Evolutionary conservation across 768 basidiomycete genomes (phyloP).

Genomic region (Rhodosporidiobolus odoratus): DNA sequence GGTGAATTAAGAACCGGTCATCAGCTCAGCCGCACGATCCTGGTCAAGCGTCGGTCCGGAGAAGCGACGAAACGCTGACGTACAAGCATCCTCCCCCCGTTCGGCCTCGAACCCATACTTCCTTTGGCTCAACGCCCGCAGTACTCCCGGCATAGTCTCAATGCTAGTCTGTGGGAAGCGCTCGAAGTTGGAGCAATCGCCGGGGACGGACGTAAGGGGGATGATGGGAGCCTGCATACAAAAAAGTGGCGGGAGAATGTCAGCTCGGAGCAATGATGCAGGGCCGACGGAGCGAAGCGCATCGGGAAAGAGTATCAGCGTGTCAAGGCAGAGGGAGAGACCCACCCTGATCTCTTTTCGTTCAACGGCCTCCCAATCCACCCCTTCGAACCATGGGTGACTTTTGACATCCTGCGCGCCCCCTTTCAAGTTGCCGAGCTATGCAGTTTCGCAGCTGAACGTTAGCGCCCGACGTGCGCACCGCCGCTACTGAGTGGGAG

Average conservation of each 20-base stretch:
- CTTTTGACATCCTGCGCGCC: conserved; percentile 73
- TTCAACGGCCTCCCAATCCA: conserved; percentile 79
- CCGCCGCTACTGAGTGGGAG: conserved; percentile 32
- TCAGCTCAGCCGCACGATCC: background rate
- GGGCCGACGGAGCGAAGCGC: background rate
- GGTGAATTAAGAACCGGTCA: background rate
- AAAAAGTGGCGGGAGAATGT: conserved; percentile 3
- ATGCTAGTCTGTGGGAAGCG: conserved; percentile 34
- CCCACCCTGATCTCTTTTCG: conserved; percentile 76
- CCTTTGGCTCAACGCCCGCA: conserved; percentile 32
- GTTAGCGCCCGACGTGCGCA: background rate
- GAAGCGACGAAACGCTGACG: background rate
- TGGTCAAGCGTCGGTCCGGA: no score
- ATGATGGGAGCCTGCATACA: conserved; percentile 70
- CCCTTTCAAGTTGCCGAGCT: conserved; percentile 85
- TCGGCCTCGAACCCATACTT: conserved; percentile 27
- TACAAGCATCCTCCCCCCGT: conserved; percentile 28
- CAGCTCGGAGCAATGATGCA: background rate
- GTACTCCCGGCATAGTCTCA: conserved; percentile 37
- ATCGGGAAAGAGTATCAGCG: background rate
- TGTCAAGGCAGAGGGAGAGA: conserved; percentile 26
- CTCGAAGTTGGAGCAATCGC: conserved; percentile 41
- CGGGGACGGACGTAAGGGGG: conserved; percentile 48
- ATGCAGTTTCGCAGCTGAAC: conserved; percentile 51
- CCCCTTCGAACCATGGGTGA: conserved; percentile 74